Base-by-base conservation (phyloP, 116 monocot genomes). In the Trichopus zeylanicus region DNA sequence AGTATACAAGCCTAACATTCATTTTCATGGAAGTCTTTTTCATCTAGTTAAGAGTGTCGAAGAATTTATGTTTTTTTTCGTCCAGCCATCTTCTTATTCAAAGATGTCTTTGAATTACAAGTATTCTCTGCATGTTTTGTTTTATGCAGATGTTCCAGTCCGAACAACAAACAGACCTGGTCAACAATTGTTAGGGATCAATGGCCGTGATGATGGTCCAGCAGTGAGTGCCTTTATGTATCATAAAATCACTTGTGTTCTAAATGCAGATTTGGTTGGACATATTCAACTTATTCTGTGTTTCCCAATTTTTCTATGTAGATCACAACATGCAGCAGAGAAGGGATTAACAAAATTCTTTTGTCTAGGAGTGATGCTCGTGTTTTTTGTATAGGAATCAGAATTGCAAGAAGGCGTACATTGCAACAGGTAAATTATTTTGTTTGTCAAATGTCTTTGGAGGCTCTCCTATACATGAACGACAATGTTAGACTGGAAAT, bases 121-220 rank as follows among this genome's bases (percentile, higher is more conserved):
- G 15, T 37, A 11, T 8, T 42, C n/a, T 13, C n/a, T 16, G n/a
- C 42, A 42, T 42, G 42, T 42, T 4, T 16, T 42, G 0, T n/a
- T 16, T 16, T 42, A n/a, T 16, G 18, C 66, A 88, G 88, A 77
- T 83, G 11, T 74, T 60, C 38, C 56, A 31, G 62, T 88, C 29
- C 59, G 74, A 37, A 74, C 77, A 26, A 74, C 71, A 26, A 76
- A 67, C 51, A 83, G 88, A 58, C 77, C 79, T 26, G 77, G 77
- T 12, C 47, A 69, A 46, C 88, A 80, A 62, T 49, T 68, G 32
- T 55, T 88, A 55, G 88, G 88, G 62, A 66, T 73, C 46, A 88
- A 80, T 60, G 83, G 88, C n/a, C 67, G 88, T 38, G 88, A 88
- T 77, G 88, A 88, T 69, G 83, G 88, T 18, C 70, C 79, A 22